These are phyloP conservation scores for Aureobasidium leucospermi DNA, from an alignment of 2,329 filamentous ascomycete genomes.

Conservation along the genomic window DNA sequence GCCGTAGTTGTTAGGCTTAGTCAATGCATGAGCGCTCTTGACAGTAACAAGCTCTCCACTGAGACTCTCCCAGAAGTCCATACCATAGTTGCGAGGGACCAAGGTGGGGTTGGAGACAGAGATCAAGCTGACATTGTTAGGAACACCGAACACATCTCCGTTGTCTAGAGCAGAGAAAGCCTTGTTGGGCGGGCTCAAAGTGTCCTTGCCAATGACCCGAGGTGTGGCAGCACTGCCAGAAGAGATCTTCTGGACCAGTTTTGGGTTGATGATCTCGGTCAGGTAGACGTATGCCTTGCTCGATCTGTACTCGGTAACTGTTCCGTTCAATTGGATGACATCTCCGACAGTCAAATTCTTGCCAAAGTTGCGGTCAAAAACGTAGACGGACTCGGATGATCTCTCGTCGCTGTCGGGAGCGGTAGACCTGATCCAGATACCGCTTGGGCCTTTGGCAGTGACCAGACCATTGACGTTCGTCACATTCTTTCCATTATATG, in stretches of 20 bases:
- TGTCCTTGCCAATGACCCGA: constrained; percentile 54
- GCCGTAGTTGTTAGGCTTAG: constrained; percentile 56
- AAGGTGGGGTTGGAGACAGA: constrained; percentile 55
- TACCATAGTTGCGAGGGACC: constrained; percentile 53
- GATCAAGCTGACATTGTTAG: constrained; percentile 54
- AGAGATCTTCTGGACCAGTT: constrained; percentile 47
- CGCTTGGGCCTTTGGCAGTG: constrained; percentile 54
- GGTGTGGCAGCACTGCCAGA: constrained; percentile 49
- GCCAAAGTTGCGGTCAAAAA: constrained; percentile 49
- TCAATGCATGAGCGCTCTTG: constrained; percentile 48
- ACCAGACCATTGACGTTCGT: constrained; percentile 56
- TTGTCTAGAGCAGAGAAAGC: constrained; percentile 56
- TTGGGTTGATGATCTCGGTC: constrained; percentile 54
- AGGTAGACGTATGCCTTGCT: constrained; percentile 52
- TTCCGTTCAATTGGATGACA: constrained; percentile 53
- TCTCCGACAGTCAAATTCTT: constrained; percentile 54
- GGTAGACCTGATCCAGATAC: constrained; percentile 58
- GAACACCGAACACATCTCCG: constrained; percentile 58
- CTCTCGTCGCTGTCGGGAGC: constrained; percentile 47
- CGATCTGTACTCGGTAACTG: constrained; percentile 53
- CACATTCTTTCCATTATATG: constrained; percentile 50
- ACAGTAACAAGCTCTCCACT: constrained; percentile 61
- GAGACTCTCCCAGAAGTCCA: constrained; percentile 69
- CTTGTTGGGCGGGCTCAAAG: constrained; percentile 51
- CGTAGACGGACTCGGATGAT: constrained; percentile 60